Evolutionary conservation across 805 yeast species (phyloP).

Genomic region (Candida pseudoglaebosa): DNA sequence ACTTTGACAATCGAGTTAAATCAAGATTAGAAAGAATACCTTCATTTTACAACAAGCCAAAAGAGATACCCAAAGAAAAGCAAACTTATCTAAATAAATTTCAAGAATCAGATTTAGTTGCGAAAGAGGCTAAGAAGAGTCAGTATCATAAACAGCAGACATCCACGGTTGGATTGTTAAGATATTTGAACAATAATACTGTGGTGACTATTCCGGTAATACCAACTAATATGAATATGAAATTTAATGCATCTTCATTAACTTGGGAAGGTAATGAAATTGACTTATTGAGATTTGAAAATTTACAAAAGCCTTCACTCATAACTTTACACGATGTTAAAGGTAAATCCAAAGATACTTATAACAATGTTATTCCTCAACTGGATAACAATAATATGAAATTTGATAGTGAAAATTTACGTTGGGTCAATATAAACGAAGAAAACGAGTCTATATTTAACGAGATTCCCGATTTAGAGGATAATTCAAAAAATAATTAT

Average conservation of each 20-base stretch:
- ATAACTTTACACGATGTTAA: constrained; percentile 28
- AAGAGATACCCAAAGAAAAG: constrained; percentile 16
- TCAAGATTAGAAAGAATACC: constrained; percentile 39
- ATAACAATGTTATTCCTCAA: background rate
- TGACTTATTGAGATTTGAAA: constrained; percentile 51
- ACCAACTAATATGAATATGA: constrained; percentile 37
- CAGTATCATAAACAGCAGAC: constrained; percentile 9
- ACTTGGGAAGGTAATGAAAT: constrained; percentile 67
- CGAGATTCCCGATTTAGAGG: constrained; percentile 45
- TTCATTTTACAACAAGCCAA: constrained; percentile 28
- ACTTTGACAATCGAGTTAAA: constrained; percentile 31
- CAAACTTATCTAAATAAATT: constrained; percentile 28
- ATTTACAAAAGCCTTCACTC: constrained; percentile 32
- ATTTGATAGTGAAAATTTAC: constrained; percentile 52
- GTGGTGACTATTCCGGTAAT: constrained; percentile 9
- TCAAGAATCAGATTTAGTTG: constrained; percentile 20
- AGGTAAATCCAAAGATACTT: constrained; percentile 8
- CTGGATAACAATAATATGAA: constrained; percentile 36
- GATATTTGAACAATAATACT: constrained; percentile 22
- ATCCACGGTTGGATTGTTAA: constrained; percentile 27
- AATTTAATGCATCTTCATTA: constrained; percentile 47
- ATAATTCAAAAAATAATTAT: background rate
- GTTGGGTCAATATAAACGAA: constrained; percentile 52
- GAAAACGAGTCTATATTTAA: constrained; percentile 43
- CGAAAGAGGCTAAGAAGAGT: constrained; percentile 12